Evolutionary conservation across 2,329 filamentous ascomycete species (phyloP).

Genomic region (Exophiala spinifera): DNA sequence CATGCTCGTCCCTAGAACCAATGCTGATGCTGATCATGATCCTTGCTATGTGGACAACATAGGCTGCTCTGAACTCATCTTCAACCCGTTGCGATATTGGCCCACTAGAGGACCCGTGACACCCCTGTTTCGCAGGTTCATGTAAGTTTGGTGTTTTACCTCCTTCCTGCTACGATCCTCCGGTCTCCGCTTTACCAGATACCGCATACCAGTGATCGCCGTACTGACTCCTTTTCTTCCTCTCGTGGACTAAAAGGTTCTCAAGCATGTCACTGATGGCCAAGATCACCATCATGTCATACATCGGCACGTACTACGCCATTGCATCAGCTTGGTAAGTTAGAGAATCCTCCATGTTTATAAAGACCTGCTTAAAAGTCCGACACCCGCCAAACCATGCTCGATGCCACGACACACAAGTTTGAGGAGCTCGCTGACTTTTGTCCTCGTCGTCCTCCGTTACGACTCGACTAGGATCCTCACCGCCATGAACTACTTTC

Average conservation of each 20-base stretch:
- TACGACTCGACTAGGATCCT: too few species aligned
- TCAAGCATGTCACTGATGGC: conserved; percentile 59
- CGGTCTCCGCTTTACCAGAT: too few species aligned
- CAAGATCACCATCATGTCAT: conserved; percentile 68
- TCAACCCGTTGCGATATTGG: conserved; percentile 74
- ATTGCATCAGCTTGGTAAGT: conserved; percentile 59
- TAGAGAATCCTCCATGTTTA: not conserved
- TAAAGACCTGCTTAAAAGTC: too few species aligned
- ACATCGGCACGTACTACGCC: conserved; percentile 60
- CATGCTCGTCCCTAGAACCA: too few species aligned
- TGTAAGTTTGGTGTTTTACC: too few species aligned
- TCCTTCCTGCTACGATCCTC: too few species aligned
- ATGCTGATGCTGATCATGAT: too few species aligned
- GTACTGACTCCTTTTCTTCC: too few species aligned
- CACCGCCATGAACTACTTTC: conserved; percentile 66
- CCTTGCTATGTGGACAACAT: not conserved
- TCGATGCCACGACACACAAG: too few species aligned
- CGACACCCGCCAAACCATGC: too few species aligned
- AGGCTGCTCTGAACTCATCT: conserved; percentile 76
- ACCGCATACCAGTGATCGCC: conserved; percentile 35
- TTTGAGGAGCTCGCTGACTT: too few species aligned
- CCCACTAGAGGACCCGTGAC: conserved; percentile 72
- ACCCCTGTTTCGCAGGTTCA: conserved; percentile 70
- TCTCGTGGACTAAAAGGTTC: conserved; percentile 32
- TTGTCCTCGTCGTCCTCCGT: too few species aligned